Evolutionary conservation across 75 land plant genomes (phyloP), one percentile per base, ranked within the genome.

Genomic region (Picea sitchensis): DNA sequence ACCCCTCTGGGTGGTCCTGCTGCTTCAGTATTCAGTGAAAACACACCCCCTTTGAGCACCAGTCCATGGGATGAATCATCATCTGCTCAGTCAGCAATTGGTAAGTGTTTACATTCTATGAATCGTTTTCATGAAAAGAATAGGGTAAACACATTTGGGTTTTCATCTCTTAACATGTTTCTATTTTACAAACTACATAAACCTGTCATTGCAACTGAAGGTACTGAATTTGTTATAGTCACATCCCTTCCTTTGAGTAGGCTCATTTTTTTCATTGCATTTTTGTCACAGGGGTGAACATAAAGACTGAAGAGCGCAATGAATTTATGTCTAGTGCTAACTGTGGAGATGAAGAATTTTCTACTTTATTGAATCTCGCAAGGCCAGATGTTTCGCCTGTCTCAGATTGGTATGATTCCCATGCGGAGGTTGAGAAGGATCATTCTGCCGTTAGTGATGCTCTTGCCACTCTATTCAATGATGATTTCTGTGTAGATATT

Each of bases 11-110:
- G 85, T 61, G 79, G 73, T n/a, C 74, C 90, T 59, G 73, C 81
- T 23, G 86, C 84, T 56, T 86, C 92, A 38, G 62, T 86, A 18
- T 86, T 83, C 34, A 82, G 80, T 75, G 90, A 81, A 13, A 83
- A 76, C 68, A 85, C 85, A 81, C 89, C 73, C 18, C 73, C 85
- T 47, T 68, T 80, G 30, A 77, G 82, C 80, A 78, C 81, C 14
- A 71, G 85, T 67, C 83, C 85, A 34, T 81, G 79, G 72, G 83
- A 83, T 41, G 84, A 80, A 23, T 79, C 76, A 1, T 51, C 78
- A 31, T 79, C 67, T 75, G 65, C 67, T 51, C 79, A 84, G 44
- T 57, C 65, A 20, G 76, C 81, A 15, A 13, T 73, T 69, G 81
- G 88, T 84, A 67, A 81, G 86, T 12, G 23, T 69, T 59, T 56